These are phyloP conservation scores for Stentor coeruleus DNA, from an alignment of 73 alveolate species.

Conservation along the genomic window DNA sequence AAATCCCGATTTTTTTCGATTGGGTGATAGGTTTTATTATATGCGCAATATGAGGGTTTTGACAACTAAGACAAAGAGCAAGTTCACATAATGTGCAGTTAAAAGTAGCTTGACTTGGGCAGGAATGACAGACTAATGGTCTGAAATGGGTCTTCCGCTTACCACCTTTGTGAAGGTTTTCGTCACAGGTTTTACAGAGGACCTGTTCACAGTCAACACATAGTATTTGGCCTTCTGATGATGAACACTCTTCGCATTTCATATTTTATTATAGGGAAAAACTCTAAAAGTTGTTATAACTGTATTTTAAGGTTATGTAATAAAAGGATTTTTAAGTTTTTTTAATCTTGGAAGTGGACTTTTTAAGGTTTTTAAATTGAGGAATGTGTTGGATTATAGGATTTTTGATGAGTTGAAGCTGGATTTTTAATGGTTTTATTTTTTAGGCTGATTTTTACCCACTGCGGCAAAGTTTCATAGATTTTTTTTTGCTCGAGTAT, in stretches of 20 bases:
- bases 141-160: constrained; percentile 30
- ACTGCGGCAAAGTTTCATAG: no score
- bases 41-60: not conserved
- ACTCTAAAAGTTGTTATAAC: no score
- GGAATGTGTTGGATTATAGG: no score
- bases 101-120: not conserved
- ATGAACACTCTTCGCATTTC: constrained; percentile 27
- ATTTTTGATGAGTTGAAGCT: no score
- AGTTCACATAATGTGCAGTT: not conserved
- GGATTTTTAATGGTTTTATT: no score
- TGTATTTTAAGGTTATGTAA: no score
- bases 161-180: constrained; percentile 27
- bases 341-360: no score
- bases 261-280: no score
- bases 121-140: not conserved
- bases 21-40: not conserved
- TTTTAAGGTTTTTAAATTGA: no score
- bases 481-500: no score
- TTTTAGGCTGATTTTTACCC: no score
- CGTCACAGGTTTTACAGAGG: constrained; percentile 31
- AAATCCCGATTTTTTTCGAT: not conserved
- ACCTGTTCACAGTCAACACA: constrained; percentile 34
- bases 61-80: not conserved
- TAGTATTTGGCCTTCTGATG: not conserved
- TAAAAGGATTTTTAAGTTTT: no score